Evolutionary conservation across 352 stramenopile genomes (phyloP).

Genomic region (Elongisporangium senticosum): DNA sequence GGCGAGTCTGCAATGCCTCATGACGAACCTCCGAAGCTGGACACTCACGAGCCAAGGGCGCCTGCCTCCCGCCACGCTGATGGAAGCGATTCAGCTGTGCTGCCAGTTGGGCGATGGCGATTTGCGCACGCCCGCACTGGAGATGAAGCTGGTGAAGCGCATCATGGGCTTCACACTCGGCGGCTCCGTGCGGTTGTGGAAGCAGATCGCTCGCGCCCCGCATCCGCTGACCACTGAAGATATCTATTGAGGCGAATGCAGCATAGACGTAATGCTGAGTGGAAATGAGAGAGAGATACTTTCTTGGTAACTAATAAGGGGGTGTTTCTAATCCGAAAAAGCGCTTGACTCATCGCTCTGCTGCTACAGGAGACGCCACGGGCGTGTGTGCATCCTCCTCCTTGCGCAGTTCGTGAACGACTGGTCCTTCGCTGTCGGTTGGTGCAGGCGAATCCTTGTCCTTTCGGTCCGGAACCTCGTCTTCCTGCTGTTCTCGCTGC

Average conservation of each 20-base stretch:
- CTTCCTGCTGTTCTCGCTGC: conserved; percentile 8
- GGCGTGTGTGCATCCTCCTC: background rate
- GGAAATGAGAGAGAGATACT: background rate
- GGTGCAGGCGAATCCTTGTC: background rate
- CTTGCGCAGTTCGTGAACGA: background rate
- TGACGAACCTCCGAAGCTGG: conserved; percentile 41
- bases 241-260: conserved; percentile 21
- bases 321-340: background rate
- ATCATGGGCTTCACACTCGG: conserved; percentile 57
- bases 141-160: conserved; percentile 41
- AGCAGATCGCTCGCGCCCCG: conserved; percentile 45
- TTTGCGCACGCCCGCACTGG: conserved; percentile 1
- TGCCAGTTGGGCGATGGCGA: conserved; percentile 40
- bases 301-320: conserved; percentile 1
- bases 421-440: conserved; percentile 9
- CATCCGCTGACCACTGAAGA: conserved; percentile 36
- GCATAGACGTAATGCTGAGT: background rate
- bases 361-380: conserved; percentile 1
- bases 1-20: conserved; percentile 50
- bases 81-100: conserved; percentile 49
- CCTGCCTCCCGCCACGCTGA: conserved; percentile 23
- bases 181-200: conserved; percentile 60
- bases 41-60: conserved; percentile 33
- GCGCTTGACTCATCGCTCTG: conserved; percentile 1
- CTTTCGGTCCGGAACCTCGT: background rate